A percentile compares a stretch with the other conserved stretches of the same genome.
These are phyloP conservation scores for Theobroma cacao DNA, from an alignment of 345 rosid genomes.

Conservation along the genomic window DNA sequence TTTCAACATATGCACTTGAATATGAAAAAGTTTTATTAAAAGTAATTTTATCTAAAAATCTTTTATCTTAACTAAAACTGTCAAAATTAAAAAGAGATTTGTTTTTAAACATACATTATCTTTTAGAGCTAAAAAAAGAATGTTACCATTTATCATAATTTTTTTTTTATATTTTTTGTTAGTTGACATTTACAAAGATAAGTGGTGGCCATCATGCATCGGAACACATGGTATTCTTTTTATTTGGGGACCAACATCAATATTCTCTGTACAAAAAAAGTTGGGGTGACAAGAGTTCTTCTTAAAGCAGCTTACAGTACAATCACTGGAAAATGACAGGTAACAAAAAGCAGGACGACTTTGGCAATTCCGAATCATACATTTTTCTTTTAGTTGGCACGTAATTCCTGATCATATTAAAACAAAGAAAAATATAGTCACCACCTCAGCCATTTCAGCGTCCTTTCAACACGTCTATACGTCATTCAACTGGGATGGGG, in stretches of 20 bases:
- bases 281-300: constrained; percentile 4
- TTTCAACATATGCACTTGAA: too few relatives aligned
- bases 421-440: constrained; percentile 29
- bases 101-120: too few relatives aligned
- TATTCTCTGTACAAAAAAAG: neutral
- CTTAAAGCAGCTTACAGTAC: neutral
- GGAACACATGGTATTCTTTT: neutral
- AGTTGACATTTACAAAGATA: neutral
- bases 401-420: neutral
- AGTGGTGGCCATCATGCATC: constrained; percentile 15
- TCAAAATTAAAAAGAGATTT: too few relatives aligned
- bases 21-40: too few relatives aligned
- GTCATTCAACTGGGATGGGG: constrained; percentile 1
- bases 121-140: too few relatives aligned
- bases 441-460: constrained; percentile 33
- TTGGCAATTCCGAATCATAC: constrained; percentile 11
- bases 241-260: neutral
- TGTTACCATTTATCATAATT: too few relatives aligned
- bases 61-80: too few relatives aligned
- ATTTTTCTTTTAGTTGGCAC: neutral
- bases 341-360: constrained; percentile 27
- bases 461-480: neutral
- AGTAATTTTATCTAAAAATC: too few relatives aligned
- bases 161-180: too few relatives aligned
- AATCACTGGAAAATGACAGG: constrained; percentile 26